Base-by-base conservation (phyloP, 2,329 filamentous ascomycete genomes). In the Magnaporthales sp. region DNA sequence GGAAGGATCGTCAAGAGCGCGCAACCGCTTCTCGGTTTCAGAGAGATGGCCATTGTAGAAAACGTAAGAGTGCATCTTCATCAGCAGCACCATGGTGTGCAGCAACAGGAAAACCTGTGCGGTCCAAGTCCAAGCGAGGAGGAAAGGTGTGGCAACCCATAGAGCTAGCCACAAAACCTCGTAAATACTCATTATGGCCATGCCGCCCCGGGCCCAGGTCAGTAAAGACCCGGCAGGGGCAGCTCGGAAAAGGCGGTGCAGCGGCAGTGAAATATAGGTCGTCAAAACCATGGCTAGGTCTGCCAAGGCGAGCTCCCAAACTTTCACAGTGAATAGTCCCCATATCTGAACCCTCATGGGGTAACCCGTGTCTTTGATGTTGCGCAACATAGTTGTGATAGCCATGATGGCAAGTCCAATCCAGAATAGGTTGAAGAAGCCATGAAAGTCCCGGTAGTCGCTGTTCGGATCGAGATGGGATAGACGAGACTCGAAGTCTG, bases 31-130 rank as follows among this genome's bases (percentile, higher is more conserved):
- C 76, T 96, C 87, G 0, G 92, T 96, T 76, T 95, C 92, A 71
- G 90, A 91, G 19, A 99, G 83, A 77, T 99, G 95, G 11, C 95
- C 95, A 73, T 97, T 98, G 81, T 99, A 99, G 77, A 98, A 99
- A 27, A 92, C 91, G 74, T 97, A 99, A 6, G 93, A 97, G 77
- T 99, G 95, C 88, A 98, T 95, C 82, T 99, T 99, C 95, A 99
- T 99, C 64, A 97, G 87, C 24, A 99, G 83, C 8, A 92, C 90
- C 78, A 99, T 87, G 60, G 93, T 90, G 77, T 99, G 95, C 38
- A 99, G 82, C 11, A 93, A 90, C 72, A 99, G 86, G 77, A 96
- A 99, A 54, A 99, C 95, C 75, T 98, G 95, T 2, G 94, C 89
- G 0, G 95, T 99, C 95, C 95, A 99, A 2, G 93, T 91, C 95